Evolutionary conservation across 257 asterid species (phyloP), one percentile per base, ranked within the genome.

Genomic region (Nicotiana undulata): DNA sequence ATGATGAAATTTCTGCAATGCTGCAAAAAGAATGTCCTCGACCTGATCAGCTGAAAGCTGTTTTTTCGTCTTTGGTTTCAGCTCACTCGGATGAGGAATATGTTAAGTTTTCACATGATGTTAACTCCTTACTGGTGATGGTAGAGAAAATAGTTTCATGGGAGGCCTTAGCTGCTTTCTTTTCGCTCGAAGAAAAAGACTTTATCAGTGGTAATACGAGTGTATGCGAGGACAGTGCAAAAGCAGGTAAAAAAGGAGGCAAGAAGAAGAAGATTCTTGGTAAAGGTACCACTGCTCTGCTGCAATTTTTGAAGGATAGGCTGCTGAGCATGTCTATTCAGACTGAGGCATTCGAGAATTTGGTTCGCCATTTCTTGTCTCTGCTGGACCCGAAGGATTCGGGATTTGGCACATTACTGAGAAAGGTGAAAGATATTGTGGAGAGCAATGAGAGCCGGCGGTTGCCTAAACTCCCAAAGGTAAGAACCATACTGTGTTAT

Each of bases 361-460:
- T 56, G 76, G 82, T 81, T 58, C 82, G 70, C 67, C 84, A 84
- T 84, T 84, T 89, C 66, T 81, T 83, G 29, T 83, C 88, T 1
- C 67, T 88, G 63, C 84, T 94, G 85, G 90, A 96, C 83, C 97
- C 95, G 2, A 83, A 82, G 78, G 83, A 83, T 63, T 53, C 77
- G 55, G 84, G 87, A 17, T 90, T 90, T 81, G 90, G 87, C 34
- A 86, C 75, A 75, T 85, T 96, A 49, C 63, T 89, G 59, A 64
- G 81, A 82, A 96, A 92, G 85, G 90, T 92, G 84, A 96, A 91
- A 85, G 98, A 90, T 83, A 92, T 94, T 6, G 98, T 93, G 59
- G 97, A 94, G 83, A 92, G 94, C 88, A 96, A 94, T 87, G 98
- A 94, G 79, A 92, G 90, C 80, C 86, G 97, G 80, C 94, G 98